Evolutionary conservation across 83 land plant species (phyloP).

Genomic region (Picea abies): DNA sequence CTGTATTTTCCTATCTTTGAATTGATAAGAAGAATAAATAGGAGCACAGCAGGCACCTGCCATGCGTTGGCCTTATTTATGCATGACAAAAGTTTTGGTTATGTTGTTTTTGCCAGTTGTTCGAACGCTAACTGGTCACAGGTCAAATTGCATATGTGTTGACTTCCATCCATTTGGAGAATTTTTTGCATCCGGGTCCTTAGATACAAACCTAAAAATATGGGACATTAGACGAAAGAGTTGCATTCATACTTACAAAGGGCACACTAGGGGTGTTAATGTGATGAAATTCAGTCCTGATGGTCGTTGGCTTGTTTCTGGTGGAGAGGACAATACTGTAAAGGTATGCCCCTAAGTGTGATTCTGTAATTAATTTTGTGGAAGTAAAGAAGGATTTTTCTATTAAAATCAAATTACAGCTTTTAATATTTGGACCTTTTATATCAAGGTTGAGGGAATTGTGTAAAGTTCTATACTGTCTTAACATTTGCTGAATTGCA

Average conservation of each 20-base stretch:
- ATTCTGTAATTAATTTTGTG: neutral
- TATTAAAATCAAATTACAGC: neutral
- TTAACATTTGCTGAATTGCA: neutral
- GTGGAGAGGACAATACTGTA: slow-evolving; percentile 86
- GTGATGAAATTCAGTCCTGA: slow-evolving; percentile 88
- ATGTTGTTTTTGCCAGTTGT: slow-evolving; percentile 48
- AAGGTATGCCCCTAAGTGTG: slow-evolving; percentile 54
- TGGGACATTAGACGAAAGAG: slow-evolving; percentile 94
- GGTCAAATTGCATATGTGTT: slow-evolving; percentile 80
- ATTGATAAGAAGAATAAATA: no score
- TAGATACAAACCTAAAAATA: slow-evolving; percentile 87
- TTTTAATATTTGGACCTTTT: neutral
- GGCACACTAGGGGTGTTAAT: slow-evolving; percentile 87
- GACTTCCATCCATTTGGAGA: slow-evolving; percentile 97
- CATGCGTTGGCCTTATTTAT: neutral
- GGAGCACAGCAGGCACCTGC: no score
- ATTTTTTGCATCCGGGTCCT: slow-evolving; percentile 94
- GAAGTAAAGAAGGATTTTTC: neutral
- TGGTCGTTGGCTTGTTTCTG: slow-evolving; percentile 98
- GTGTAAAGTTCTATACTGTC: neutral
- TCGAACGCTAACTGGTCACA: slow-evolving; percentile 87
- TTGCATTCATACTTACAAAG: slow-evolving; percentile 96
- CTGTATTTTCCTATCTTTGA: no score
- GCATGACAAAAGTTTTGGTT: slow-evolving; percentile 4
- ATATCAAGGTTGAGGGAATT: neutral